Conservation (phyloP, 495 filamentous ascomycete genomes). For the Pyrenula aspistea region DNA sequence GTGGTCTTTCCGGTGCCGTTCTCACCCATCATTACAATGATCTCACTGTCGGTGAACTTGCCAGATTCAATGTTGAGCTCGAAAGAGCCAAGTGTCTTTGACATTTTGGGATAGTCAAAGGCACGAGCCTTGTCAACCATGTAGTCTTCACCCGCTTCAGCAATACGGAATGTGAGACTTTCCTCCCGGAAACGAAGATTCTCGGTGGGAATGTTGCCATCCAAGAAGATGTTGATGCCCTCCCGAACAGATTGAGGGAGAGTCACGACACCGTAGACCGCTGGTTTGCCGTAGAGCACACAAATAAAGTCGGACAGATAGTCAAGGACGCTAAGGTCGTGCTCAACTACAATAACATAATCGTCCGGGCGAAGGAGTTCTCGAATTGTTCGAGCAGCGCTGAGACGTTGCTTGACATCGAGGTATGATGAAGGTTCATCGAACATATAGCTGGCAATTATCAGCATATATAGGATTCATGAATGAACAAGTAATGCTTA, state of each 20-base stretch:
- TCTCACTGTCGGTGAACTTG: constrained; percentile 92
- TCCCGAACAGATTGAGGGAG: constrained; percentile 91
- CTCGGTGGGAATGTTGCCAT: constrained; percentile 95
- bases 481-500: constrained; percentile 27
- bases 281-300: constrained; percentile 88
- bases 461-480: constrained; percentile 4
- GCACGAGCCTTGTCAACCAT: constrained; percentile 71
- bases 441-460: constrained; percentile 76
- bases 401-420: constrained; percentile 95
- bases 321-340: constrained; percentile 95
- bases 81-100: constrained; percentile 88
- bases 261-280: constrained; percentile 97
- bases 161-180: constrained; percentile 89
- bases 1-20: constrained; percentile 95
- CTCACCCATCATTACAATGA: constrained; percentile 99
- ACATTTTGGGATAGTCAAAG: constrained; percentile 81
- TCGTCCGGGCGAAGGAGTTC: constrained; percentile 75
- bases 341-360: constrained; percentile 97
- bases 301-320: constrained; percentile 98
- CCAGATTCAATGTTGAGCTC: constrained; percentile 71
- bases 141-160: constrained; percentile 85
- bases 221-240: constrained; percentile 99
- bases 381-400: constrained; percentile 83
- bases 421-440: constrained; percentile 97
- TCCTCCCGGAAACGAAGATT: constrained; percentile 98